Conservation (phyloP, 495 filamentous ascomycete genomes). For the Chaetomium fimeti region DNA sequence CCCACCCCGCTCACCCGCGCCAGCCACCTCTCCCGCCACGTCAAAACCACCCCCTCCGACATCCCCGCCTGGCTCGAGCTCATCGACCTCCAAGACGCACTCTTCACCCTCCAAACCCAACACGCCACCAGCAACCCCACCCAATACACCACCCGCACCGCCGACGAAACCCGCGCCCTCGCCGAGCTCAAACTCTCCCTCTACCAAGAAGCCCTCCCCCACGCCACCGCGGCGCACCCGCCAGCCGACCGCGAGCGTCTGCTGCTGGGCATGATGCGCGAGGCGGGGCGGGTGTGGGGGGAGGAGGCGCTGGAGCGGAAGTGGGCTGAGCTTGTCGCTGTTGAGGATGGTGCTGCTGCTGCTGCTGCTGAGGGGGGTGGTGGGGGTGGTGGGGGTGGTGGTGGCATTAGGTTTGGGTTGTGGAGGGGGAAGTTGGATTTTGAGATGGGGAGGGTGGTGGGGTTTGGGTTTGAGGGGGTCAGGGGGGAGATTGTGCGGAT, state of each 20-base stretch:
- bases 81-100: conserved; percentile 68
- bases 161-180: conserved; percentile 62
- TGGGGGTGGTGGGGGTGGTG: no score
- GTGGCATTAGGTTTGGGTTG: conserved; percentile 45
- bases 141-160: conserved; percentile 10
- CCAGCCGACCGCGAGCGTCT: conserved; percentile 40
- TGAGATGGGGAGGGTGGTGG: conserved; percentile 63
- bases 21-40: conserved; percentile 56
- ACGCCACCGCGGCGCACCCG: conserved; percentile 34
- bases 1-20: conserved; percentile 48
- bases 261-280: conserved; percentile 65
- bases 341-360: conserved; percentile 40
- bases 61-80: conserved; percentile 71
- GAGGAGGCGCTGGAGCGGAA: conserved; percentile 55
- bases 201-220: conserved; percentile 73
- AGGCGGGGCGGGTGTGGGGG: conserved; percentile 73
- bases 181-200: conserved; percentile 77
- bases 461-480: conserved; percentile 68
- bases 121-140: conserved; percentile 39
- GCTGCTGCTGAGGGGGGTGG: no score
- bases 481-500: conserved; percentile 56
- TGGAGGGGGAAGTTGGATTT: conserved; percentile 78
- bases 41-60: conserved; percentile 64
- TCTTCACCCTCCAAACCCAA: conserved; percentile 51
- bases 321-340: conserved; percentile 58